These are phyloP conservation scores for Nemania diffusa DNA, from an alignment of 2,329 filamentous ascomycete species.

Conservation along the genomic window DNA sequence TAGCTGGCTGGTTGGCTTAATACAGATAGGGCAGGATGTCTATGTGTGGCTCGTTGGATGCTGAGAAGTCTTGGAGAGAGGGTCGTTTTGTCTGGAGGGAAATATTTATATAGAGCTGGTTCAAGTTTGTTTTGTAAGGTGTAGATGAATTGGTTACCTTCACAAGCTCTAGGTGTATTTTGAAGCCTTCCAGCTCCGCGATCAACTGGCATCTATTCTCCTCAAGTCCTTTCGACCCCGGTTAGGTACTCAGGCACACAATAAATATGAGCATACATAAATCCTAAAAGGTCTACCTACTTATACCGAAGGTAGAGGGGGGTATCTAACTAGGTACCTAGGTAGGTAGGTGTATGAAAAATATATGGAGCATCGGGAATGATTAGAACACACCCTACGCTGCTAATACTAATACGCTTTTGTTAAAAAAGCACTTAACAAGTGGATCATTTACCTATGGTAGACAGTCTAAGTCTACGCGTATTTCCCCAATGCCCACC, in stretches of 20 bases:
- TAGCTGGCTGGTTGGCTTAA: not conserved
- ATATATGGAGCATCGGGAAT: not conserved
- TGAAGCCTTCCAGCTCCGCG: not conserved
- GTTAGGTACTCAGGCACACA: not conserved
- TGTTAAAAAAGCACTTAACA: constrained; percentile 4
- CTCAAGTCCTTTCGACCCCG: not conserved
- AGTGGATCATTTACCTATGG: not conserved
- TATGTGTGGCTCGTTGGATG: not conserved
- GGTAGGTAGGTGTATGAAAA: too few relatives aligned
- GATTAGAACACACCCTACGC: not conserved
- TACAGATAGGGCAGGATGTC: constrained; percentile 4
- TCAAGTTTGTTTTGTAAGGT: not conserved
- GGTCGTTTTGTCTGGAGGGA: not conserved
- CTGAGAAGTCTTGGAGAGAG: not conserved
- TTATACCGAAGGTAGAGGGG: not conserved
- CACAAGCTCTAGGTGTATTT: not conserved
- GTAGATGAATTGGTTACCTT: not conserved
- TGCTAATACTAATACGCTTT: constrained; percentile 5
- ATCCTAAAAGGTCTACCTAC: not conserved
- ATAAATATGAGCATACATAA: not conserved
- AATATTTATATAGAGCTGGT: not conserved
- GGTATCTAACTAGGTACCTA: not conserved
- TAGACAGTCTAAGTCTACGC: too few relatives aligned
- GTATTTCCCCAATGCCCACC: too few relatives aligned
- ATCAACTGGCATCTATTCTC: not conserved